phyloP scores from a whole-genome alignment of 2,329 filamentous ascomycete genomes.

The Penicillium crustosum region DNA sequence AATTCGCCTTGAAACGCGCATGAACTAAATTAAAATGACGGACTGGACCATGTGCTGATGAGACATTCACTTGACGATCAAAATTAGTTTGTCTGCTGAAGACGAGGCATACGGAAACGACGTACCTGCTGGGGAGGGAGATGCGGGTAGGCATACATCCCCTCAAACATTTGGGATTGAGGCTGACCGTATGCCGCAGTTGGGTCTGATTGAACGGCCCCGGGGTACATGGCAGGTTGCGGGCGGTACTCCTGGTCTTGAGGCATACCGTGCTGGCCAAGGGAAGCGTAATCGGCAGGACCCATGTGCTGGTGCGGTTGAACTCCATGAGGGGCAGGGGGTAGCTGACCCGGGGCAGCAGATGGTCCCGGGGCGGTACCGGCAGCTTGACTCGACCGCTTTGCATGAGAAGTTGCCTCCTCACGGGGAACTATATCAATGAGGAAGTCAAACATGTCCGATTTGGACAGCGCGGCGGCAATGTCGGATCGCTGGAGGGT shows the following conservation, averaged over 20 bases:
- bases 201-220: slow-evolving; percentile 72
- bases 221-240: slow-evolving; percentile 77
- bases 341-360: slow-evolving; percentile 40
- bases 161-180: slow-evolving; percentile 74
- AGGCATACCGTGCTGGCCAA: slow-evolving; percentile 63
- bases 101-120: not conserved
- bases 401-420: slow-evolving; percentile 82
- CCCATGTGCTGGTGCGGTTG: slow-evolving; percentile 58
- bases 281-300: slow-evolving; percentile 58
- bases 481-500: slow-evolving; percentile 96
- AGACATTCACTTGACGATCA: slow-evolving; percentile 8
- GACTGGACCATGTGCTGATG: slow-evolving; percentile 1
- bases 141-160: slow-evolving; percentile 78
- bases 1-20: slow-evolving; percentile 19
- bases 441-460: slow-evolving; percentile 99
- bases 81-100: slow-evolving; percentile 3
- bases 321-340: slow-evolving; percentile 48
- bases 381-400: slow-evolving; percentile 60
- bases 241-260: slow-evolving; percentile 77
- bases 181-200: slow-evolving; percentile 73
- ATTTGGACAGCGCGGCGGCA: slow-evolving; percentile 90
- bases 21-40: slow-evolving; percentile 10
- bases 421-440: slow-evolving; percentile 98
- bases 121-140: slow-evolving; percentile 82
- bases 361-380: slow-evolving; percentile 52